Evolutionary conservation across 2,329 filamentous ascomycete genomes (phyloP), one percentile per base, ranked within the genome.

Genomic region (Emmonsia crescens): DNA sequence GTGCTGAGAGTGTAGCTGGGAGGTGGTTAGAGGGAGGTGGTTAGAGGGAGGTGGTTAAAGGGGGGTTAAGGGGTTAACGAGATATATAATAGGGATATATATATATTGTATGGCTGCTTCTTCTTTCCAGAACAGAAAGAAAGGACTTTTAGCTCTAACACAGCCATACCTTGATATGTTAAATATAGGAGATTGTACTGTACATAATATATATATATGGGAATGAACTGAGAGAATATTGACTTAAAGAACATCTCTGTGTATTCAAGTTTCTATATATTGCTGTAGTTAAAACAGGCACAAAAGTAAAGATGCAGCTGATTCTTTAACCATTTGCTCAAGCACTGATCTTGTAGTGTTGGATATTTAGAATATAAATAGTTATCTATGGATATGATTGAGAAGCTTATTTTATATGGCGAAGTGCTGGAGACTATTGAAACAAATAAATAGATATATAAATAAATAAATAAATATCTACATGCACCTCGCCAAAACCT

Each of bases 71-170:
- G 19, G 8, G 19, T 10, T 31, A n/a, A 12, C 6, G 0, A 31
- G n/a, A n/a, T n/a, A n/a, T n/a, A n/a, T n/a, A n/a, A n/a, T n/a
- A n/a, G n/a, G n/a, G n/a, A n/a, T n/a, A n/a, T n/a, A n/a, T n/a
- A n/a, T n/a, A n/a, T n/a, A n/a, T n/a, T n/a, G n/a, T 6, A 2
- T 14, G 4, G 1, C 3, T 12, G 5, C 5, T 14, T 14, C 2
- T 33, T 52, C 16, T 21, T 54, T 29, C 49, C 49, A 54, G 31
- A 9, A n/a, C 29, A n/a, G 49, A 19, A 54, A 54, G 29, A 54
- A 33, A 36, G 24, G 24, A 49, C 12, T 29, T 29, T 10, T 3
- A 21, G 2, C 46, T 49, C 24, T 24, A 49, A 49, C 46, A 14
- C 24, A 27, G 21, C 12, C 46, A 49, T 27, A 21, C 44, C 14